Conservation (phyloP, 2,329 filamentous ascomycete species). For the Rhexocercosporidium sp. region DNA sequence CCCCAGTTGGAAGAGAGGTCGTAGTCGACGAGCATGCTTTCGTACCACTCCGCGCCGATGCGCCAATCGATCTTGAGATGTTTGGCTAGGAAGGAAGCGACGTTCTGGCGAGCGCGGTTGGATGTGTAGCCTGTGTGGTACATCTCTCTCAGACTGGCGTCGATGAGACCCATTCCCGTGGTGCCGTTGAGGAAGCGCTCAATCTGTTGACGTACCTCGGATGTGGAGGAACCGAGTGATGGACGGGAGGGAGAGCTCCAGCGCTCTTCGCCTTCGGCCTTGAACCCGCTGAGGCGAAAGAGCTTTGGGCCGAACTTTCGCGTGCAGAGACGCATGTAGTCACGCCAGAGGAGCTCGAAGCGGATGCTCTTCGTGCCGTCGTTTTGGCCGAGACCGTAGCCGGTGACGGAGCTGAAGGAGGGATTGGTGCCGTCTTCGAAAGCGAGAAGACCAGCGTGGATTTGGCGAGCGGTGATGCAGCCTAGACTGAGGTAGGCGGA, state of each 20-base stretch:
- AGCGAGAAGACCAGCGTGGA: slow-evolving; percentile 69
- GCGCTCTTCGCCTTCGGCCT: slow-evolving; percentile 49
- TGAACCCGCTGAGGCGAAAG: slow-evolving; percentile 69
- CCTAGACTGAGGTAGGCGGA: slow-evolving; percentile 76
- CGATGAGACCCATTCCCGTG: slow-evolving; percentile 78
- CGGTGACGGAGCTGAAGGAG: slow-evolving; percentile 29
- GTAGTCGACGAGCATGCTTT: slow-evolving; percentile 75
- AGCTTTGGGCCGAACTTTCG: slow-evolving; percentile 70
- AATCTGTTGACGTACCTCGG: slow-evolving; percentile 55
- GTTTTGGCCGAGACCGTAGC: slow-evolving; percentile 74
- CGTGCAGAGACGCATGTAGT: slow-evolving; percentile 80
- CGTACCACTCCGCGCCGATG: slow-evolving; percentile 83
- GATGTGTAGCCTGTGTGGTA: slow-evolving; percentile 79
- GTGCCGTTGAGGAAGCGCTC: slow-evolving; percentile 67
- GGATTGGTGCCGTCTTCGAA: slow-evolving; percentile 68
- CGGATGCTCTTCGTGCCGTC: slow-evolving; percentile 72
- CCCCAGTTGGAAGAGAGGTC: slow-evolving; percentile 80
- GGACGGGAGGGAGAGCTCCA: slow-evolving; percentile 28
- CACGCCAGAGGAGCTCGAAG: slow-evolving; percentile 78
- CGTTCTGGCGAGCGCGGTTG: slow-evolving; percentile 77
- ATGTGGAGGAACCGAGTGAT: slow-evolving; percentile 40
- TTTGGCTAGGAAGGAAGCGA: slow-evolving; percentile 75
- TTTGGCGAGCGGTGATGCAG: slow-evolving; percentile 72
- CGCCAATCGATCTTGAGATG: slow-evolving; percentile 80
- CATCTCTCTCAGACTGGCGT: slow-evolving; percentile 77